These are phyloP conservation scores for Calonectria montana DNA, from an alignment of 2,329 filamentous ascomycete species.

Conservation along the genomic window DNA sequence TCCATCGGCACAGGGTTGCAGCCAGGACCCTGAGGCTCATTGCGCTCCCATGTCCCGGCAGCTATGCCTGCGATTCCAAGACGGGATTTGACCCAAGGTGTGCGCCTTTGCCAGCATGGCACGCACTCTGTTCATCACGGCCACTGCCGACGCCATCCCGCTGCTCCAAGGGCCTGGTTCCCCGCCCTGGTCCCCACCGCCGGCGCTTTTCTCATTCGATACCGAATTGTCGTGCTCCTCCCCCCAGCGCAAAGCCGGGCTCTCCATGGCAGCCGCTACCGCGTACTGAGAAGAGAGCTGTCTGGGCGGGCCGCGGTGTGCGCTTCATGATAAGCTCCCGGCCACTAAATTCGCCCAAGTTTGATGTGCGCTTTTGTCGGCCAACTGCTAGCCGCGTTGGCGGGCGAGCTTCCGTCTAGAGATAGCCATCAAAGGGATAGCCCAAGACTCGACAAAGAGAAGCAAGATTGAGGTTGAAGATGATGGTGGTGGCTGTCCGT, in stretches of 20 bases:
- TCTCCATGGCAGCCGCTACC: constrained; percentile 1
- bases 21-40: constrained; percentile 12
- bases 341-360: constrained; percentile 9
- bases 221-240: constrained; percentile 17
- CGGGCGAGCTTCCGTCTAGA: neutral
- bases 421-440: neutral
- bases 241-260: neutral
- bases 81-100: neutral
- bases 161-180: neutral
- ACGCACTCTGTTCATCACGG: neutral
- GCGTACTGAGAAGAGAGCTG: constrained; percentile 17
- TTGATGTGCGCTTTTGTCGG: neutral
- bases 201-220: constrained; percentile 14
- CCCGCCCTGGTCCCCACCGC: neutral
- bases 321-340: constrained; percentile 35
- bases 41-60: neutral
- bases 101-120: neutral
- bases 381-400: constrained; percentile 5
- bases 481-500: neutral
- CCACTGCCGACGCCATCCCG: constrained; percentile 16
- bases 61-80: neutral
- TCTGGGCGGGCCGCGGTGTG: constrained; percentile 9
- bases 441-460: neutral
- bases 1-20: neutral
- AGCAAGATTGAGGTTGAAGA: neutral